phyloP scores from a whole-genome alignment of 306 rosid species.

The Argentina anserina region DNA sequence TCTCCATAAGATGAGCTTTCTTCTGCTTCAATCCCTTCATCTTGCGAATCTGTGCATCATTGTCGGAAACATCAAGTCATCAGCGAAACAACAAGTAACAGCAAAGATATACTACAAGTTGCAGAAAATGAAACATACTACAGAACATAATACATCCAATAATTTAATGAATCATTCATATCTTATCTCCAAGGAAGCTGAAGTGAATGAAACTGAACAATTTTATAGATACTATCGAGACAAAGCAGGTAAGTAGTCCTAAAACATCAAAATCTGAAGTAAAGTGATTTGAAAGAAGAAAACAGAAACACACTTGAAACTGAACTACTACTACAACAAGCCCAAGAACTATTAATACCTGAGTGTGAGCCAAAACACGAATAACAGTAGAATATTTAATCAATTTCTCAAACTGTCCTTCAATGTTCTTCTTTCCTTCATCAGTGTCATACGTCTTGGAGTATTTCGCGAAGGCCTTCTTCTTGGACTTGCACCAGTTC shows the following conservation, averaged over 20 bases:
- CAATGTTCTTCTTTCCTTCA: constrained; percentile 66
- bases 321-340: neutral
- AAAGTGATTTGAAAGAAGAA: neutral
- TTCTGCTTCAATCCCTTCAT: constrained; percentile 87
- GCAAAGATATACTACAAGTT: neutral
- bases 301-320: neutral
- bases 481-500: constrained; percentile 90
- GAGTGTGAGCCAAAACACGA: constrained; percentile 88
- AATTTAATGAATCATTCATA: too few species aligned
- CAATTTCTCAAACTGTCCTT: constrained; percentile 61
- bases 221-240: too few species aligned
- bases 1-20: constrained; percentile 89
- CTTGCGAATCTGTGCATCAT: constrained; percentile 54
- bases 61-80: neutral
- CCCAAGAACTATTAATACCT: constrained; percentile 32
- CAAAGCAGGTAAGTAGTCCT: too few species aligned
- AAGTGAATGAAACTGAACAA: too few species aligned
- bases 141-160: neutral
- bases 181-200: too few species aligned
- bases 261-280: too few species aligned
- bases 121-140: neutral
- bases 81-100: neutral
- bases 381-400: constrained; percentile 68
- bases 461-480: constrained; percentile 80
- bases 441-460: constrained; percentile 64